phyloP scores from a whole-genome alignment of 371 early-diverging fungal genomes.

The Circinella umbellata region DNA sequence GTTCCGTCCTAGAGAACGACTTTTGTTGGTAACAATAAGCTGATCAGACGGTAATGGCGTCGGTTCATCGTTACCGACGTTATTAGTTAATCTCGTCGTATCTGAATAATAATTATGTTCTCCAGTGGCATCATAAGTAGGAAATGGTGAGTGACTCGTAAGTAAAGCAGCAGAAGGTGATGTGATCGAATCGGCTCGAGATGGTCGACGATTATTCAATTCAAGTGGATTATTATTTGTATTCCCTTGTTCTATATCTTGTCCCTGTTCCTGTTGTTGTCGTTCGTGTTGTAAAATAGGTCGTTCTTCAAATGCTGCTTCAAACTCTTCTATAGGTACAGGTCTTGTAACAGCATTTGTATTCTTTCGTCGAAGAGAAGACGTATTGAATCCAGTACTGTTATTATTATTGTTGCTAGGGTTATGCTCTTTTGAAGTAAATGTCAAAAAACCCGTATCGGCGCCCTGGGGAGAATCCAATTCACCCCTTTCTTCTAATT shows the following conservation, averaged over 20 bases:
- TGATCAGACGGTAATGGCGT: constrained; percentile 3
- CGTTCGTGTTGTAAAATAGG: background rate
- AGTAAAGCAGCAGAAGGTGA: background rate
- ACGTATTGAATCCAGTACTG: background rate
- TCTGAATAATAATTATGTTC: constrained; percentile 46
- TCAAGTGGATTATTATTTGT: background rate
- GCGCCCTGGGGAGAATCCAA: constrained; percentile 6
- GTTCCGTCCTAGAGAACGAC: constrained; percentile 17
- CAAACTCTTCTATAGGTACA: constrained; percentile 15
- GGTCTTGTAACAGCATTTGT: background rate
- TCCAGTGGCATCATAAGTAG: constrained; percentile 5
- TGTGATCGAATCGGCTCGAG: constrained; percentile 18
- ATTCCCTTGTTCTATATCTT: background rate
- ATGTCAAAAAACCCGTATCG: constrained; percentile 17
- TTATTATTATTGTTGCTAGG: background rate
- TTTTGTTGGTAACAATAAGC: background rate
- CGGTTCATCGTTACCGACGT: constrained; percentile 25
- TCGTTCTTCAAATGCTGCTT: constrained; percentile 18
- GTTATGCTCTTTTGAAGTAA: constrained; percentile 14
- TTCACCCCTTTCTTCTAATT: constrained; percentile 4
- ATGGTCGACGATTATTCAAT: constrained; percentile 8
- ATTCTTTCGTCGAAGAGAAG: constrained; percentile 10
- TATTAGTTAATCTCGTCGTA: constrained; percentile 42
- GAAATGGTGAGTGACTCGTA: background rate
- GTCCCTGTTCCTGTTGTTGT: background rate